These are phyloP conservation scores for Dryas octopetala DNA, from an alignment of 306 rosid genomes.

Conservation along the genomic window DNA sequence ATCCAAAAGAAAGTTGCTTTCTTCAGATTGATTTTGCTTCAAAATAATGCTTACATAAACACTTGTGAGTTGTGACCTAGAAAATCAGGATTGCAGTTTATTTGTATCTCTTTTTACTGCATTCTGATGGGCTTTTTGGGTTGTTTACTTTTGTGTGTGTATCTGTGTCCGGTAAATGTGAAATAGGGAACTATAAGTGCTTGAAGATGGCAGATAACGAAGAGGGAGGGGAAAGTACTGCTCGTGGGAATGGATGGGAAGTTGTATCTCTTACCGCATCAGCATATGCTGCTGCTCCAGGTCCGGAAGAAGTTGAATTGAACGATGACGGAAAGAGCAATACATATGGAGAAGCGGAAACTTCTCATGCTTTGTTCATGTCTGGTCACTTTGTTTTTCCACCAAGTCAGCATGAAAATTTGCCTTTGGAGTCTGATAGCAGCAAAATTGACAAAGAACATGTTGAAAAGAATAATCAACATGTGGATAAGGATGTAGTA, in stretches of 20 bases:
- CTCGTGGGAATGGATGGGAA: slow-evolving; percentile 96
- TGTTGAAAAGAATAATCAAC: slow-evolving; percentile 45
- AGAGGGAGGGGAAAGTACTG: slow-evolving; percentile 56
- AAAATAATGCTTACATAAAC: neutral
- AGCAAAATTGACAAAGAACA: slow-evolving; percentile 46
- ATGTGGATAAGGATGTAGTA: slow-evolving; percentile 39
- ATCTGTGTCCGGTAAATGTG: neutral
- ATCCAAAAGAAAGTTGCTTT: neutral
- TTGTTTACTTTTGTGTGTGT: neutral
- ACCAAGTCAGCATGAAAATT: slow-evolving; percentile 75
- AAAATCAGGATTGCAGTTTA: neutral
- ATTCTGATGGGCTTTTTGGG: neutral
- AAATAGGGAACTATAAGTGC: slow-evolving; percentile 2
- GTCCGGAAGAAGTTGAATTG: slow-evolving; percentile 53
- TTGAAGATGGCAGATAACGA: slow-evolving; percentile 71
- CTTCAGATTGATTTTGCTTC: neutral
- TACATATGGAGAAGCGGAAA: slow-evolving; percentile 54
- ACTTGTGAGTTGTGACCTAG: neutral
- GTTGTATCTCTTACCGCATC: slow-evolving; percentile 94
- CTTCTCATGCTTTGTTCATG: slow-evolving; percentile 78
- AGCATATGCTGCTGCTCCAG: slow-evolving; percentile 88
- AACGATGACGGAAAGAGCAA: slow-evolving; percentile 44
- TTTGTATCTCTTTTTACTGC: neutral
- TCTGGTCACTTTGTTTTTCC: slow-evolving; percentile 92
- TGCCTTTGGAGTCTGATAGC: slow-evolving; percentile 63